These are phyloP conservation scores for Aspergillus persii DNA, from an alignment of 2,329 filamentous ascomycete genomes.

Conservation along the genomic window DNA sequence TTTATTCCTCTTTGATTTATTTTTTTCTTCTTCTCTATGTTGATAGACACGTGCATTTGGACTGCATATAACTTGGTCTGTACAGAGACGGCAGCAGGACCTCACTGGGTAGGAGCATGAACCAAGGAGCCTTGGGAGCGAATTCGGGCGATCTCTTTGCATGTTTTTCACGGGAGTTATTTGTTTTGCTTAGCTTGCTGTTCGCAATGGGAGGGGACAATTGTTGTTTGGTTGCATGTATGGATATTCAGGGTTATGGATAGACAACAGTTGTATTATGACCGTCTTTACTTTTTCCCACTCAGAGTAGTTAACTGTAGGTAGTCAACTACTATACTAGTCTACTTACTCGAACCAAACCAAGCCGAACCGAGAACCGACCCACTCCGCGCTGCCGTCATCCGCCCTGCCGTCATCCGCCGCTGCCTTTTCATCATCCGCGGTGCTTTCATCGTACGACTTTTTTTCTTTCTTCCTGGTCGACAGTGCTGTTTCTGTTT, in stretches of 20 bases:
- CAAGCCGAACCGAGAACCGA: background rate
- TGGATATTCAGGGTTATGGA: background rate
- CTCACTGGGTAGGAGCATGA: slow-evolving; percentile 8
- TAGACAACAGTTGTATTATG: background rate
- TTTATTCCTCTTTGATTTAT: background rate
- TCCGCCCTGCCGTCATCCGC: background rate
- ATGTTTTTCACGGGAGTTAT: slow-evolving; percentile 8
- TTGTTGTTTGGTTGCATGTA: background rate
- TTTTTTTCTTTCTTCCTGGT: too few species aligned
- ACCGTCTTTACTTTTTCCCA: background rate
- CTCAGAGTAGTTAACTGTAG: too few species aligned
- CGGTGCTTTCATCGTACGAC: background rate
- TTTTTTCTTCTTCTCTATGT: slow-evolving; percentile 18
- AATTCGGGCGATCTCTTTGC: slow-evolving; percentile 5
- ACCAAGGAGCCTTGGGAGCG: slow-evolving; percentile 10
- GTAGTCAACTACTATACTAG: background rate
- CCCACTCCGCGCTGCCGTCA: background rate
- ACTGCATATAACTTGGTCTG: slow-evolving; percentile 17
- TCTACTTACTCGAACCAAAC: background rate
- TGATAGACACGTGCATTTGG: slow-evolving; percentile 10
- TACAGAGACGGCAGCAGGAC: slow-evolving; percentile 12
- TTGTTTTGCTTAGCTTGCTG: slow-evolving; percentile 2
- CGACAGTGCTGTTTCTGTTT: too few species aligned
- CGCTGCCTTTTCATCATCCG: background rate
- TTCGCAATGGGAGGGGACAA: background rate